Evolutionary conservation across 2,329 filamentous ascomycete genomes (phyloP).

Genomic region (Xylogone sp.): DNA sequence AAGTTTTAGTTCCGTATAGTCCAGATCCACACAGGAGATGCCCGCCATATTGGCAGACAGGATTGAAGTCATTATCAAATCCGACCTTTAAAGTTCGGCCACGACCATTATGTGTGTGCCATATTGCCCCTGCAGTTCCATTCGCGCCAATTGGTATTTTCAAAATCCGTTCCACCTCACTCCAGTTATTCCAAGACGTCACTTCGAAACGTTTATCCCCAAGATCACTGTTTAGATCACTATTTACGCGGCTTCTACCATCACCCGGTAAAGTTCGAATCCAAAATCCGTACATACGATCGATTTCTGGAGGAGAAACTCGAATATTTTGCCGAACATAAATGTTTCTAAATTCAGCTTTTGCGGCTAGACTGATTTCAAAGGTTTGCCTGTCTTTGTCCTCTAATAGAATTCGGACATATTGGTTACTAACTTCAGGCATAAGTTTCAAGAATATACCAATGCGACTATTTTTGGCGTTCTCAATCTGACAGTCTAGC

Average conservation of each 20-base stretch:
- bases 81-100: constrained; percentile 7
- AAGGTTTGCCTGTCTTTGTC: not conserved
- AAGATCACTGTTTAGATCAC: too few relatives aligned
- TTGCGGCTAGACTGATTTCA: not conserved
- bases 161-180: constrained; percentile 6
- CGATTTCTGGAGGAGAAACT: not conserved
- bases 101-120: not conserved
- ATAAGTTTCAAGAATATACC: constrained; percentile 9
- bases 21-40: not conserved
- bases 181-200: constrained; percentile 6
- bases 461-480: constrained; percentile 1
- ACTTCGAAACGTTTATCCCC: not conserved
- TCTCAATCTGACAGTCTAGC: constrained; percentile 12
- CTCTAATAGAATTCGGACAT: constrained; percentile 1
- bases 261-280: constrained; percentile 4
- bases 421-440: constrained; percentile 2
- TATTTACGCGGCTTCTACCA: too few relatives aligned
- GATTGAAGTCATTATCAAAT: constrained; percentile 10
- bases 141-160: constrained; percentile 6
- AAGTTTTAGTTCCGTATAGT: not conserved
- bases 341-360: not conserved
- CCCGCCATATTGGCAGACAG: constrained; percentile 3
- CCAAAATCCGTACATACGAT: constrained; percentile 7
- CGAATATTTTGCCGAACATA: constrained; percentile 8
- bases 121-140: constrained; percentile 9